Conservation (phyloP, 1,284 basidiomycete species). For the Marasmius tenuissimus region DNA sequence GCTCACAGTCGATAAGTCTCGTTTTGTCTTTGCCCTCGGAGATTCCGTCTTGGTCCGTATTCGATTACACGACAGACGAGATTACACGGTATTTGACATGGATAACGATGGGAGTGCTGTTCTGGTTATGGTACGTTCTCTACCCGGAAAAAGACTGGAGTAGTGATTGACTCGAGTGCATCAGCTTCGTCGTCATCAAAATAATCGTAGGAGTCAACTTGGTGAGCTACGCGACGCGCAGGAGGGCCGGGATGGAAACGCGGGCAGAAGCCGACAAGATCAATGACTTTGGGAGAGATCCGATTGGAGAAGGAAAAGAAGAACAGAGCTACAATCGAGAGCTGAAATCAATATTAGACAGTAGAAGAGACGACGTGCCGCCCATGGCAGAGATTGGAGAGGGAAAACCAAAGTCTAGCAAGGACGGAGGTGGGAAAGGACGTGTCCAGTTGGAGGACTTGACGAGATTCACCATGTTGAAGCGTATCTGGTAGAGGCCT, state of each 20-base stretch:
- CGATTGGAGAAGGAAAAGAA: conserved; percentile 85
- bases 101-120: conserved; percentile 63
- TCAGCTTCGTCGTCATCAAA: conserved; percentile 81
- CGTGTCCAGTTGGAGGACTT: conserved; percentile 81
- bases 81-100: conserved; percentile 61
- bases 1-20: conserved; percentile 76
- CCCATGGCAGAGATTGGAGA: conserved; percentile 74
- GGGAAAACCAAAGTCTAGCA: conserved; percentile 31
- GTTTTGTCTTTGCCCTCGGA: conserved; percentile 44
- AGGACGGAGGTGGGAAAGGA: conserved; percentile 49
- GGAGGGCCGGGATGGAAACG: conserved; percentile 75
- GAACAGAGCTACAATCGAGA: conserved; percentile 86
- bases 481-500: conserved; percentile 75
- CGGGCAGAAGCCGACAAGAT: conserved; percentile 70
- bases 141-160: background rate
- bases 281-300: conserved; percentile 83
- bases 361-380: conserved; percentile 65
- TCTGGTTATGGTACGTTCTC: conserved; percentile 78
- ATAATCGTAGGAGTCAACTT: conserved; percentile 87
- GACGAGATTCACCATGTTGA: conserved; percentile 92
- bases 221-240: conserved; percentile 77
- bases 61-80: conserved; percentile 45
- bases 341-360: conserved; percentile 70
- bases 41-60: conserved; percentile 39
- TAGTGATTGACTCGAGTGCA: background rate